A percentile compares a stretch with the other conserved stretches of the same genome.
Conservation (phyloP, 2,329 filamentous ascomycete species). For the Colletotrichum melonis region DNA sequence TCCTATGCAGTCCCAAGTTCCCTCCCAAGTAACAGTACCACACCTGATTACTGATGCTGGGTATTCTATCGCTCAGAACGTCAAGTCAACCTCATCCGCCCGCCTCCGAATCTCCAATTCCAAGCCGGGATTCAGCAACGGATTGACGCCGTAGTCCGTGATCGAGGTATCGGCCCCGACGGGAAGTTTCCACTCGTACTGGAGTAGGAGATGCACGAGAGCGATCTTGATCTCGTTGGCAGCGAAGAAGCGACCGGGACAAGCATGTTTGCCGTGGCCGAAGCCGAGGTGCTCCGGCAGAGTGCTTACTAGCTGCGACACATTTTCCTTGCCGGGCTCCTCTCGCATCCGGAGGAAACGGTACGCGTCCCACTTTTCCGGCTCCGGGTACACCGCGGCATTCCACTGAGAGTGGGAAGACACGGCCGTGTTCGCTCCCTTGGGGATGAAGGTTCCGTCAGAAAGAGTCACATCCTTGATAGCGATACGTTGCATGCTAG, state of each 20-base stretch:
- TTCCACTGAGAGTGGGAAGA: constrained; percentile 9
- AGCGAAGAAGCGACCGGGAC: constrained; percentile 52
- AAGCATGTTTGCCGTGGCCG: constrained; percentile 50
- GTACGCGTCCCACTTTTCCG: constrained; percentile 9
- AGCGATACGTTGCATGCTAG: constrained; percentile 24
- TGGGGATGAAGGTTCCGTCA: constrained; percentile 29
- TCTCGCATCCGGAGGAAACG: constrained; percentile 24
- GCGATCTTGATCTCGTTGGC: constrained; percentile 48
- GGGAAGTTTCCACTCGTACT: constrained; percentile 23
- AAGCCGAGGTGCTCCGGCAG: constrained; percentile 48
- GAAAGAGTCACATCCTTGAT: constrained; percentile 8
- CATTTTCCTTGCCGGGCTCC: constrained; percentile 26
- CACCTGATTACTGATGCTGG: too few species aligned
- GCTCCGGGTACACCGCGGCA: constrained; percentile 12
- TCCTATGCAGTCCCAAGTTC: too few species aligned
- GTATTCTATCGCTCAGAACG: neutral
- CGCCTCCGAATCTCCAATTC: constrained; percentile 15
- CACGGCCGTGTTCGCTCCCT: constrained; percentile 7
- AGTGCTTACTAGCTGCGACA: constrained; percentile 54
- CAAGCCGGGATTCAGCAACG: neutral
- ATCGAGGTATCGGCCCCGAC: neutral
- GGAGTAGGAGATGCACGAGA: constrained; percentile 13
- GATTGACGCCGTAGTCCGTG: neutral
- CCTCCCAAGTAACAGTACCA: too few species aligned
- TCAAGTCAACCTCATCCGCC: neutral